Conservation (phyloP, 352 stramenopile species). For the Phytophthora macrochlamydospora region DNA sequence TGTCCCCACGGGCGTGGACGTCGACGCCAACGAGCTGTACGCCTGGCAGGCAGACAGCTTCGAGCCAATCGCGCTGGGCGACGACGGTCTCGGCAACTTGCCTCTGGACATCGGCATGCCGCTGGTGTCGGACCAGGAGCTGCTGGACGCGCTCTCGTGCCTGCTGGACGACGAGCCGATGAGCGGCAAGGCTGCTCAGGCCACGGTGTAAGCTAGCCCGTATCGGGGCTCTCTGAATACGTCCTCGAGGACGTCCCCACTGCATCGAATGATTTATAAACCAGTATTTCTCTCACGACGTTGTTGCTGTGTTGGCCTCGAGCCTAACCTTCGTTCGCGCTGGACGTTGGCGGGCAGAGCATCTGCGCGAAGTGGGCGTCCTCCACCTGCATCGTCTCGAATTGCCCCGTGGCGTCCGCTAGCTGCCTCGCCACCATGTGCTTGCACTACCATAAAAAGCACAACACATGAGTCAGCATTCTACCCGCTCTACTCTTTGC, state of each 20-base stretch:
- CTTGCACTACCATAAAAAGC: constrained; percentile 52
- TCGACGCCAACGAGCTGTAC: constrained; percentile 4
- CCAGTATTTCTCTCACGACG: too few species aligned
- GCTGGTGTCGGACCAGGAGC: constrained; percentile 29
- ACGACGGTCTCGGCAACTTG: constrained; percentile 7
- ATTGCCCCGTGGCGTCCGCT: constrained; percentile 56
- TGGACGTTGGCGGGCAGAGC: constrained; percentile 40
- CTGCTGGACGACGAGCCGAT: constrained; percentile 35
- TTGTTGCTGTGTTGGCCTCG: too few species aligned
- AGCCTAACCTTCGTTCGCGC: too few species aligned
- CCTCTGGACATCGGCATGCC: constrained; percentile 19
- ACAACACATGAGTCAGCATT: background rate
- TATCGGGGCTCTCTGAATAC: background rate
- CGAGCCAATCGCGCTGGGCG: constrained; percentile 3
- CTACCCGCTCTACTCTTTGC: background rate
- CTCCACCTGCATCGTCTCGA: constrained; percentile 51
- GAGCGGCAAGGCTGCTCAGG: background rate
- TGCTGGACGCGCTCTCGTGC: constrained; percentile 44
- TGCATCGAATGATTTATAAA: background rate
- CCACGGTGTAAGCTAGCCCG: background rate
- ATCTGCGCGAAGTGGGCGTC: constrained; percentile 67
- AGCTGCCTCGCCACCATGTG: constrained; percentile 71
- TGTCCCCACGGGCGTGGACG: constrained; percentile 32
- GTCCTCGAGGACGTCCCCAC: too few species aligned
- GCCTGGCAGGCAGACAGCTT: constrained; percentile 8